Base-by-base conservation (phyloP, 2,329 filamentous ascomycete species). In the Paecilomyces formosus region DNA sequence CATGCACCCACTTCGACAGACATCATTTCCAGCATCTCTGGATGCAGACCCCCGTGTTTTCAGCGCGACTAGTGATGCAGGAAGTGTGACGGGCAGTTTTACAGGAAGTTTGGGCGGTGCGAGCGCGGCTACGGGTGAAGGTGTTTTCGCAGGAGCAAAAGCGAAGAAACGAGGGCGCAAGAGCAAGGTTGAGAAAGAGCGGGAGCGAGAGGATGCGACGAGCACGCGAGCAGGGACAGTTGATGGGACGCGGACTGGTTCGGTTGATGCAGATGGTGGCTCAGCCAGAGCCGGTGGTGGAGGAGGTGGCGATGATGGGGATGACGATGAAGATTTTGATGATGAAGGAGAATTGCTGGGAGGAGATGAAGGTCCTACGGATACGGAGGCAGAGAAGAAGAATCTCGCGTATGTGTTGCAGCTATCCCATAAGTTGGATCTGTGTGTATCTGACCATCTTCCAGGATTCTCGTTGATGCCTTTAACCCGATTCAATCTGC, bases 311-410 rank as follows among this genome's bases (percentile, higher is more conserved):
- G 76, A 74, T 35, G 78, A 77, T 5, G 79, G 74, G 2, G 79
- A 79, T 18, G 78, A 79, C 3, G 79, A 80, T 11, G 80, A 82
- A 11, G 79, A 80, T 28, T 76, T 78, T 45, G 75, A 76, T 35
- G 77, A 78, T 56, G 78, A 77, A 60, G 78, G 76, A 9, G 75
- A 78, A 61, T 68, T 76, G 57, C 66, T 77, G 53, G 72, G 77
- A 24, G 68, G 77, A 31, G 78, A 79, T 64, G 80, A 73, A 28
- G 72, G 73, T 13, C 63, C 70, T 35, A 74, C 76, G 28, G 79
- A 82, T 64, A 78, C 78, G 55, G 81, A 78, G 61, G 77, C 79
- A 13, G 77, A 81, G 66, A 80, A 79, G 65, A 80, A 82, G 67
- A 78, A 79, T 65, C 70, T 79, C 61, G 75, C 76, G 76, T 79